phyloP scores from a whole-genome alignment of 2,329 filamentous ascomycete species.

The Madurella mycetomatis region DNA sequence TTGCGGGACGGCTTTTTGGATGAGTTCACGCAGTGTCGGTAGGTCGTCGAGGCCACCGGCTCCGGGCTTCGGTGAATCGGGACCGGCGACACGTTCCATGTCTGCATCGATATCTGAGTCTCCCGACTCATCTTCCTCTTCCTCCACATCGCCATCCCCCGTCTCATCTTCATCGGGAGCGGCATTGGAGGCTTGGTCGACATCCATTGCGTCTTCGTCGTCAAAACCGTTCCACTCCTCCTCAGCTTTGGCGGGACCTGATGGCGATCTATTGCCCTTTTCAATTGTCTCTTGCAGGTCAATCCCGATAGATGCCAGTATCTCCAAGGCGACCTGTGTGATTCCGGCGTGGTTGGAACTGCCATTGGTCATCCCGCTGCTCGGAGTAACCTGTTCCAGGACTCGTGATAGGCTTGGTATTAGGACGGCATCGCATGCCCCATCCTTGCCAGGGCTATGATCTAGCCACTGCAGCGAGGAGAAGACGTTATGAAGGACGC shows the following conservation, averaged over 20 bases:
- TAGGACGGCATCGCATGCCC: slow-evolving; percentile 47
- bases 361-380: slow-evolving; percentile 30
- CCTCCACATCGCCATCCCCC: slow-evolving; percentile 34
- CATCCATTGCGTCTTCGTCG: slow-evolving; percentile 36
- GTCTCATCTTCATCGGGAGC: slow-evolving; percentile 32
- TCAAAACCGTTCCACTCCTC: slow-evolving; percentile 38
- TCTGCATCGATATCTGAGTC: slow-evolving; percentile 54
- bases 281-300: slow-evolving; percentile 49
- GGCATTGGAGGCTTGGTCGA: slow-evolving; percentile 28
- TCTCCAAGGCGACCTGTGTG: slow-evolving; percentile 54
- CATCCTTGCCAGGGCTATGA: slow-evolving; percentile 43
- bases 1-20: slow-evolving; percentile 44
- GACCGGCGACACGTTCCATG: slow-evolving; percentile 60
- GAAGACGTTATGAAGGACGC: slow-evolving; percentile 60
- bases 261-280: slow-evolving; percentile 37
- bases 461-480: slow-evolving; percentile 50
- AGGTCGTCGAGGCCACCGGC: slow-evolving; percentile 45
- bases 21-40: slow-evolving; percentile 48
- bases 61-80: slow-evolving; percentile 35
- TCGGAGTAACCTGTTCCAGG: slow-evolving; percentile 34
- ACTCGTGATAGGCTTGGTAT: slow-evolving; percentile 42
- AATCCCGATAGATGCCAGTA: slow-evolving; percentile 61
- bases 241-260: slow-evolving; percentile 22
- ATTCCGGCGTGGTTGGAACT: slow-evolving; percentile 43
- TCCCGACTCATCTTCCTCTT: slow-evolving; percentile 35